Evolutionary conservation across 257 asterid genomes (phyloP), one percentile per base, ranked within the genome.

Genomic region (Solanum etuberosum): DNA sequence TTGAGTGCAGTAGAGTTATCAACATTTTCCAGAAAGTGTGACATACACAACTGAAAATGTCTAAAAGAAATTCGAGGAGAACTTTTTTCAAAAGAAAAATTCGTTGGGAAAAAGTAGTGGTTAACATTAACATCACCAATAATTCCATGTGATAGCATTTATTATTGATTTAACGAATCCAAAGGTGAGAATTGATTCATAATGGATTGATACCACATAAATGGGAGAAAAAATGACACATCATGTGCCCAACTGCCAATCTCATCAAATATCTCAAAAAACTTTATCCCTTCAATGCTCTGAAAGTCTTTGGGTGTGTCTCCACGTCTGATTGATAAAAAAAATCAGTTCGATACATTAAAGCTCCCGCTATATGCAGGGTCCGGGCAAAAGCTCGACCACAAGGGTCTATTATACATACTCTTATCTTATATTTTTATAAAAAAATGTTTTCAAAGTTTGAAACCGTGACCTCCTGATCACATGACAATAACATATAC

Each of bases 101-200:
- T 81, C 68, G 68, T 48, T 48, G 37, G 42, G 85, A 46, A 78
- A 76, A 68, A 76, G 83, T 25, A 29, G 42, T 48, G 85, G 70
- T 48, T 48, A 81, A 5, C 85, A 81, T 48, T 48, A 81, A 5
- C 85, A 81, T 51, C 68, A 29, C 29, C 85, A 81, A 40, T 81
- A 81, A 81, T 48, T 81, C 68, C 85, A 81, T 81, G 43, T 42
- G 83, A 81, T 46, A 81, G 43, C 85, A 46, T 81, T 81, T 48
- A 81, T 16, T 81, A 48, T 81, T 81, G 68, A 81, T 81, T 18
- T 18, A 48, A 29, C 43, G 68, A 81, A 46, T 81, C 68, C 42
- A 29, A 29, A 18, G 29, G 29, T 48, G 67, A 48, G 85, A 6
- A 48, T 81, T 81, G 85, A 48, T 81, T 81, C 85, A 7, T 81